Conservation (phyloP, 495 filamentous ascomycete genomes). For the Penicillium silybi region DNA sequence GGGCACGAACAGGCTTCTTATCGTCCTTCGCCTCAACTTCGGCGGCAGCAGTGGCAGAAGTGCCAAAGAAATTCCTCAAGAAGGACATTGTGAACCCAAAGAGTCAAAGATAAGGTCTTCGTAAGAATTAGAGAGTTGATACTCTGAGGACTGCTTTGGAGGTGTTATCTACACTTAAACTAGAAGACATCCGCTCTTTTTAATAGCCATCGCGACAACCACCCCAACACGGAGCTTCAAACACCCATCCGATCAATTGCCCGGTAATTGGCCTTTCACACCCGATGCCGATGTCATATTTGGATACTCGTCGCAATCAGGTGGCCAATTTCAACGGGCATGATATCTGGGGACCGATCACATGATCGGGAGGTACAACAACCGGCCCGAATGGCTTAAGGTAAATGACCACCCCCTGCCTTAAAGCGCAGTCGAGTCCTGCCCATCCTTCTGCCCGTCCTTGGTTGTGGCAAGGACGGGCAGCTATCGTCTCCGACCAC, state of each 20-base stretch:
- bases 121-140: background rate
- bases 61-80: slow-evolving; percentile 28
- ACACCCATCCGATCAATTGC: slow-evolving; percentile 3
- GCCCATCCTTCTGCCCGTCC: no score
- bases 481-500: background rate
- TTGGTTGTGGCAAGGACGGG: slow-evolving; percentile 4
- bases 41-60: slow-evolving; percentile 7
- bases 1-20: slow-evolving; percentile 30
- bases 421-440: background rate
- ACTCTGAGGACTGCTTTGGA: background rate
- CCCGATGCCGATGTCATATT: slow-evolving; percentile 9
- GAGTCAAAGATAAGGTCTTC: slow-evolving; percentile 5
- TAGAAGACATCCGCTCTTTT: slow-evolving; percentile 9
- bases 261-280: slow-evolving; percentile 6
- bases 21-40: slow-evolving; percentile 12
- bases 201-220: slow-evolving; percentile 14
- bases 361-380: slow-evolving; percentile 17
- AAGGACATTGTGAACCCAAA: slow-evolving; percentile 23
- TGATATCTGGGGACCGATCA: slow-evolving; percentile 24
- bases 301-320: slow-evolving; percentile 8
- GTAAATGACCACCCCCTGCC: slow-evolving; percentile 9
- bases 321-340: slow-evolving; percentile 17
- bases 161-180: slow-evolving; percentile 5
- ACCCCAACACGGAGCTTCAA: background rate
- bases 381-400: slow-evolving; percentile 21